Evolutionary conservation across 2,329 filamentous ascomycete species (phyloP), one percentile per base, ranked within the genome.

Genomic region (Pestalotiopsis sp.): DNA sequence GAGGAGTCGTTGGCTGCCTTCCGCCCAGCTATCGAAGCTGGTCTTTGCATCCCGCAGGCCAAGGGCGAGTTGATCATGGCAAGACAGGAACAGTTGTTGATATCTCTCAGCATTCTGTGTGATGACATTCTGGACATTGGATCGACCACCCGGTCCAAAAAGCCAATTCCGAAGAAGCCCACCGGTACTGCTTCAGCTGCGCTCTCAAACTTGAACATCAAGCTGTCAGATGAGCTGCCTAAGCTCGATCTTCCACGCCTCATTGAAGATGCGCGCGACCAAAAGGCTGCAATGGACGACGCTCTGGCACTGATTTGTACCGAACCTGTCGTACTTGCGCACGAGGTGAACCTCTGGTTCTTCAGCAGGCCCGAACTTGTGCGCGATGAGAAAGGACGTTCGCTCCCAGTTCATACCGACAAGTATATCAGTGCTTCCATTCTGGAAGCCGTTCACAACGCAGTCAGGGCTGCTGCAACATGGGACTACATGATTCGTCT

Each of bases 311-410:
- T 85, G 2, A 67, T 83, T 5, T 73, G 72, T 1, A 70, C 72
- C 0, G 78, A 81, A 39, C 78, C 81, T 11, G 71, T 72, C 0
- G 74, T 81, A 0, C 72, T 84, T 1, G 69, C 75, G 3, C 65
- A 78, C 71, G 72, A 73, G 0, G 80, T 83, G 70, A 81, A 81
- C 38, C 49, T 71, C 6, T 78, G 74, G 68, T 83, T 83, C 72
- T 82, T 78, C 68, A 83, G 76, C 66, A 76, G 78, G 1, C 80
- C 81, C 0, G 83, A 85, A 69, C 76, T 85, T 3, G 68, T 86
- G 0, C 69, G 76, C 0, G 85, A 87, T 64, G 82, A 86, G 56
- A 82, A 80, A 64, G 84, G 84, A 1, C 78, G 81, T 1, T 69
- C 61, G 0, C 61, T 84, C 2, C 79, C 81, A 0, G 73, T 77